These are phyloP conservation scores for Guadua angustifolia DNA, from an alignment of 176 grass and related monocot species.

Conservation along the genomic window DNA sequence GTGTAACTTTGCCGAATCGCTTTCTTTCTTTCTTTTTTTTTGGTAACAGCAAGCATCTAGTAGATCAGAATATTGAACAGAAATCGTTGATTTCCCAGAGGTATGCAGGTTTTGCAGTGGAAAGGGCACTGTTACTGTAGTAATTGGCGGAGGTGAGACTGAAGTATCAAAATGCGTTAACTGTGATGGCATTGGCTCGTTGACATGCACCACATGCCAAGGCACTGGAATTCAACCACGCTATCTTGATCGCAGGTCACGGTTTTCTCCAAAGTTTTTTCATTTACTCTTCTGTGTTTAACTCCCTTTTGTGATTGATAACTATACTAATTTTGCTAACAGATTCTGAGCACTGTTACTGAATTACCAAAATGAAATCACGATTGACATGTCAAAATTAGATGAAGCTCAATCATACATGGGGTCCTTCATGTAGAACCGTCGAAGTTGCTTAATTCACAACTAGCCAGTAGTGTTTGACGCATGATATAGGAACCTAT, in stretches of 20 bases:
- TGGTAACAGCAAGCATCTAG: background rate
- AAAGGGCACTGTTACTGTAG: conserved; percentile 72
- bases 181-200: conserved; percentile 80
- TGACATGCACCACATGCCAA: conserved; percentile 98
- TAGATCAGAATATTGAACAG: conserved; percentile 32
- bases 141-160: conserved; percentile 72
- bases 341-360: background rate
- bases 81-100: conserved; percentile 73
- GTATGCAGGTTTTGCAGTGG: conserved; percentile 89
- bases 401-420: conserved; percentile 1
- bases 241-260: conserved; percentile 96
- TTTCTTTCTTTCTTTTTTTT: background rate
- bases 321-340: background rate
- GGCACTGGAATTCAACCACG: conserved; percentile 93
- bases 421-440: conserved; percentile 16
- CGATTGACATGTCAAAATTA: background rate
- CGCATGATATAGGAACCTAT: background rate
- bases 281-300: background rate
- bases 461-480: background rate
- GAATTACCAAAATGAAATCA: background rate
- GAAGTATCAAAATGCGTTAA: conserved; percentile 90
- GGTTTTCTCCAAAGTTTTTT: conserved; percentile 9
- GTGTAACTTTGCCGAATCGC: background rate
- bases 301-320: background rate
- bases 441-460: background rate